These are phyloP conservation scores for Rhytidhysteron rufulum DNA, from an alignment of 2,329 filamentous ascomycete species.

Conservation along the genomic window DNA sequence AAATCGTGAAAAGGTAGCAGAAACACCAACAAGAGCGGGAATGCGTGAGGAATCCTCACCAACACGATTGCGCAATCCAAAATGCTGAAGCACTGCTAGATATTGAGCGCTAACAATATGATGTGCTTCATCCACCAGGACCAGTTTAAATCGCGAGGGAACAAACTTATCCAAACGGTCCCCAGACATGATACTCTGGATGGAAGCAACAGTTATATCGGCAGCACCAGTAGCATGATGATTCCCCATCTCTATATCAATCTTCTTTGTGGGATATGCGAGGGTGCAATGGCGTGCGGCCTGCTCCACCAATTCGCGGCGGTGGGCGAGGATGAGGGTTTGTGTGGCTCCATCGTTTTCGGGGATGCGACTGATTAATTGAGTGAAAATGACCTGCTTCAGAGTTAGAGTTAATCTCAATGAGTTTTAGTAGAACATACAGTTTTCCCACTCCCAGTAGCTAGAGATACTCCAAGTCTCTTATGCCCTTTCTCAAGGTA, in stretches of 20 bases:
- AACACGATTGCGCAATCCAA: constrained; percentile 59
- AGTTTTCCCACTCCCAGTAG: constrained; percentile 86
- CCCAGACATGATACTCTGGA: constrained; percentile 76
- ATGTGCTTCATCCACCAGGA: constrained; percentile 94
- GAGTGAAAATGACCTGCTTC: constrained; percentile 83
- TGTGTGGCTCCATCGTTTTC: constrained; percentile 59
- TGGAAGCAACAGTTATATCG: constrained; percentile 90
- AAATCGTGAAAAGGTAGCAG: constrained; percentile 73
- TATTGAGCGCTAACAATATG: constrained; percentile 89
- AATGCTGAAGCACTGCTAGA: constrained; percentile 70
- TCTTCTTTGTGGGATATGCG: constrained; percentile 73
- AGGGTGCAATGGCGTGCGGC: constrained; percentile 78
- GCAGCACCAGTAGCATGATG: constrained; percentile 72
- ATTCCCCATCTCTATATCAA: constrained; percentile 90
- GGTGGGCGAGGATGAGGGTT: constrained; percentile 87
- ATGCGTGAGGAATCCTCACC: constrained; percentile 25
- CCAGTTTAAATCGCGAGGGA: constrained; percentile 74
- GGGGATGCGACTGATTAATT: constrained; percentile 77
- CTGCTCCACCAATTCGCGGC: constrained; percentile 90
- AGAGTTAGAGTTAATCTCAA: constrained; percentile 4
- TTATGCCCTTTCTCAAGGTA: constrained; percentile 70
- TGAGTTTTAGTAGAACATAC: constrained; percentile 42
- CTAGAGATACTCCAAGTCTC: constrained; percentile 77
- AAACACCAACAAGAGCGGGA: constrained; percentile 76
- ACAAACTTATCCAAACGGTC: constrained; percentile 80